Base-by-base conservation (phyloP, 805 yeast species). In the Kregervanrija delftensis region DNA sequence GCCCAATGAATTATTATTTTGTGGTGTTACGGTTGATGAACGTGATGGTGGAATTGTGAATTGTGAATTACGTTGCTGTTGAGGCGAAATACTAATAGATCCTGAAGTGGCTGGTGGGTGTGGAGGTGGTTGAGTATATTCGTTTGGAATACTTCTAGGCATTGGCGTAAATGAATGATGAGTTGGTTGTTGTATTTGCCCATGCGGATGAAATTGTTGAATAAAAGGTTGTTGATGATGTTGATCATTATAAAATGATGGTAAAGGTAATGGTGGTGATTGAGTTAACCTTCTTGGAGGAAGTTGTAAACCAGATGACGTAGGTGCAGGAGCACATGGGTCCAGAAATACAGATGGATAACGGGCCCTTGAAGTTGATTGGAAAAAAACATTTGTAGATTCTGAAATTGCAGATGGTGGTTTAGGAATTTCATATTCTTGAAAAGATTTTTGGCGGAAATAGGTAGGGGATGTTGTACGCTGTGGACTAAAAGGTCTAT, bases 311-410 rank as follows among this genome's bases (percentile, higher is more conserved):
- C 28, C 28, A 32, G 30, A 34, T n/a, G 41, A 43, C 11, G 14
- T 37, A 11, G 73, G 71, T 3, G 56, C 66, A 1, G 75, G 71
- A 2, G 76, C 74, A 44, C 74, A 62, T 1, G 81, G 81, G 49
- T 75, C 81, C 43, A 65, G 60, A 32, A 72, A 64, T 34, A 74
- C 60, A 10, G 78, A 73, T 4, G 78, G 78, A 44, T 68, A 64
- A 49, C 80, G 56, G 33, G 64, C 71, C 42, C 73, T 60, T 17
- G 61, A 50, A 4, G 56, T 45, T 8, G 60, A 51, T 40, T 52
- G 61, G 35, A 55, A 58, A 4, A 59, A 54, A 17, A 57, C 57
- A 35, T 46, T 46, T 6, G 28, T 22, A 22, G 28, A 22, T 22
- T 22, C 28, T 22, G 28, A 22, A 22, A 22, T 22, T 5, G 28